These are phyloP conservation scores for Helicocarpus griseus DNA, from an alignment of 2,329 filamentous ascomycete genomes.

Conservation along the genomic window DNA sequence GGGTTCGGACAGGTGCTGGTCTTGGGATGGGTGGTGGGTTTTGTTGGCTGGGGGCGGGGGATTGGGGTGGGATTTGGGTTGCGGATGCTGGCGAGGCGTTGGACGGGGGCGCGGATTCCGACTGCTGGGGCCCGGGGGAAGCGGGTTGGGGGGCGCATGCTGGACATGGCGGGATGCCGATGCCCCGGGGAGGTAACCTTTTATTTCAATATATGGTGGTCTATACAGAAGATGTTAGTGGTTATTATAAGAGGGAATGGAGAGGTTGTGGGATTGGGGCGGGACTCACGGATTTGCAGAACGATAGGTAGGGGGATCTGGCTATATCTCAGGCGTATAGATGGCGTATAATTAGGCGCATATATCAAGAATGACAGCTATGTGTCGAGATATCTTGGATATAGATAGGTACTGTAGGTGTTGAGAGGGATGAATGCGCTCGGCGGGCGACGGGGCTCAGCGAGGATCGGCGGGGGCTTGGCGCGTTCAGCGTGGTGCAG, in stretches of 20 bases:
- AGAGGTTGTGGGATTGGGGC: neutral
- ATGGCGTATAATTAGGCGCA: neutral
- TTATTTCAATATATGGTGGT: neutral
- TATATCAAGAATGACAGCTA: neutral
- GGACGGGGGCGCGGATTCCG: constrained; percentile 25
- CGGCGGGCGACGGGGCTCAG: neutral
- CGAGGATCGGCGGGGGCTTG: neutral
- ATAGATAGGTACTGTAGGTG: neutral
- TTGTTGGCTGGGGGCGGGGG: constrained; percentile 23
- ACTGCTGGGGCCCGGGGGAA: constrained; percentile 19
- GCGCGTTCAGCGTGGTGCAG: neutral
- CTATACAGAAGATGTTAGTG: neutral
- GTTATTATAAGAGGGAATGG: neutral
- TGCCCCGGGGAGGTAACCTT: too few species aligned
- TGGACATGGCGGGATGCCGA: constrained; percentile 6
- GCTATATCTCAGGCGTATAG: neutral
- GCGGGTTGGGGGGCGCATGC: constrained; percentile 10
- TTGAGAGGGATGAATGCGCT: neutral
- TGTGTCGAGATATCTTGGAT: neutral
- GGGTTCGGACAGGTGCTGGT: constrained; percentile 36
- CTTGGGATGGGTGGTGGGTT: constrained; percentile 16
- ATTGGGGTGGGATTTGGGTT: constrained; percentile 28
- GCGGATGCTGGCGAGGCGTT: constrained; percentile 32
- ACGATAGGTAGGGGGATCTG: neutral
- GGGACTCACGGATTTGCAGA: neutral